Evolutionary conservation across 106 monocot genomes (phyloP).

Genomic region (Ottelia alismoides): DNA sequence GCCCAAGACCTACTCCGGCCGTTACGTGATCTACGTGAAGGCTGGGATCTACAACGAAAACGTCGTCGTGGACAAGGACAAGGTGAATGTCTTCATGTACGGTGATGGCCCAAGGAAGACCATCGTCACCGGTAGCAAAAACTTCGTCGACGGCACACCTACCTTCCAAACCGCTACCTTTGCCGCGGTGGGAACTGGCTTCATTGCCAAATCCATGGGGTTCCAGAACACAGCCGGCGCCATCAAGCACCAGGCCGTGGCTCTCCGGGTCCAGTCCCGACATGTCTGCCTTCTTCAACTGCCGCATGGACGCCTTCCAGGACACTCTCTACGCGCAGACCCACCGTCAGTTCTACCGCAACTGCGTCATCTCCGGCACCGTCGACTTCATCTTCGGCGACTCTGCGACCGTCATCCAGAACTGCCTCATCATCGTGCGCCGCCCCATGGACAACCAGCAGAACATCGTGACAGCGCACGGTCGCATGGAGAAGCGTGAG

Average conservation of each 20-base stretch:
- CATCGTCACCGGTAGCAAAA: constrained; percentile 45
- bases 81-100: constrained; percentile 36
- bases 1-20: constrained; percentile 29
- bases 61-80: constrained; percentile 31
- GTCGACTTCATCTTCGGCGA: constrained; percentile 17
- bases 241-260: constrained; percentile 61
- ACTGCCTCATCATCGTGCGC: constrained; percentile 20
- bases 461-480: constrained; percentile 26
- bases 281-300: constrained; percentile 13
- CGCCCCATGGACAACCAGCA: constrained; percentile 23
- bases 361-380: constrained; percentile 15
- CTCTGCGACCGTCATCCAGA: too few species aligned
- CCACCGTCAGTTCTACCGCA: constrained; percentile 17
- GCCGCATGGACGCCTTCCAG: constrained; percentile 12
- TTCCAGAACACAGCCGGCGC: constrained; percentile 54
- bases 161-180: constrained; percentile 12
- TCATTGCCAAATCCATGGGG: too few species aligned
- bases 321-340: constrained; percentile 15
- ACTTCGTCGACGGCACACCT: constrained; percentile 33
- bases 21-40: constrained; percentile 19
- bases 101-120: constrained; percentile 19
- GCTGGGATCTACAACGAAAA: constrained; percentile 9
- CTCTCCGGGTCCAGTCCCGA: constrained; percentile 35
- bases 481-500: constrained; percentile 8
- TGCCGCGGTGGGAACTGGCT: constrained; percentile 10